Evolutionary conservation across 192 early-diverging fungal species (phyloP), one percentile per base, ranked within the genome.

Genomic region (Podila epicladia): DNA sequence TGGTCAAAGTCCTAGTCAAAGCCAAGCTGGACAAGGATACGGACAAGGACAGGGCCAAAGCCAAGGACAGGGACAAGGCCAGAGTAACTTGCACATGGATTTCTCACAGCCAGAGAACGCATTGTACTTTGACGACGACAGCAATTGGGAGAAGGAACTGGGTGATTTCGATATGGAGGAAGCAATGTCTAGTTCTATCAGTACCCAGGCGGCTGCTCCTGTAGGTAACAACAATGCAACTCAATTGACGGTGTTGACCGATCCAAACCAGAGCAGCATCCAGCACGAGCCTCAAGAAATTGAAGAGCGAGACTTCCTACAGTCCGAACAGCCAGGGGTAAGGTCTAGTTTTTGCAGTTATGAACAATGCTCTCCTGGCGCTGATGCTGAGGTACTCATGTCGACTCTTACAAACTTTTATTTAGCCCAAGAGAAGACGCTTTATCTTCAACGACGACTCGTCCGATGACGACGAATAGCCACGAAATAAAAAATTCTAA

Each of bases 121-220:
- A 0, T 32, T 72, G 0, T 72, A 67, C 38, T 62, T 79, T 64
- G 70, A 68, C 13, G 70, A 79, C 28, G 76, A 79, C 45, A 65
- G 22, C 8, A 65, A 79, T 13, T 79, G 76, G 76, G 64, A 55
- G 19, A 60, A 17, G 0, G 70, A 65, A 9, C 28, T 79, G 13
- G 70, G 71, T 28, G 76, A 79, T n/a, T 35, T 79, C 7, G 76
- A 79, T 4, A 72, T 72, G 61, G 76, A 79, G 33, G 76, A 72
- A 22, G 61, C 49, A 11, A n/a, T 49, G 50, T 58, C 62, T 29
- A 41, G 48, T 35, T 38, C 28, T 4, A 15, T 45, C 41, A 17
- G 20, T 29, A 35, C 33, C 13, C 33, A 58, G n/a, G 22, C 49
- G 15, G 6, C 64, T 17, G 38, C 4, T n/a, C 26, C 28, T 24